These are phyloP conservation scores for Pseudogymnoascus sp. DNA, from an alignment of 2,329 filamentous ascomycete species.

Conservation along the genomic window DNA sequence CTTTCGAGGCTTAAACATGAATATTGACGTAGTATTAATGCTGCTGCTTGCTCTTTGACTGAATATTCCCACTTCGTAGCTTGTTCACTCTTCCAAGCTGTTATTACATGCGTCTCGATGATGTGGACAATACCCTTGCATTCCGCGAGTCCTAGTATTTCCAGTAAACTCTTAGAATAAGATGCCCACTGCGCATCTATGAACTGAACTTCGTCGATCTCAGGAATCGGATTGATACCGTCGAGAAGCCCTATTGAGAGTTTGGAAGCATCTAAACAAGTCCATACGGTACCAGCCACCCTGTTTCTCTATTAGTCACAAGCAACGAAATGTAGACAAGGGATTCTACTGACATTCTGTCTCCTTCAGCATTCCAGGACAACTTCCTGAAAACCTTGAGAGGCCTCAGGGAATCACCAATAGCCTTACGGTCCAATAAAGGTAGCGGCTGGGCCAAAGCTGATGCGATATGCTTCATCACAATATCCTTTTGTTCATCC, in stretches of 20 bases:
- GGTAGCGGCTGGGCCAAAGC: not conserved
- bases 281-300: constrained; percentile 13
- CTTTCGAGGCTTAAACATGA: constrained; percentile 9
- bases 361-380: not conserved
- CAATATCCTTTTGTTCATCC: not conserved
- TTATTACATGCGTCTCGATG: constrained; percentile 19
- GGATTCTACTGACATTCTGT: not conserved
- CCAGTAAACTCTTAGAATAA: constrained; percentile 9
- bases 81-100: constrained; percentile 16
- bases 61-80: constrained; percentile 8
- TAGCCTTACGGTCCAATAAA: not conserved
- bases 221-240: constrained; percentile 14
- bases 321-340: not conserved
- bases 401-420: not conserved
- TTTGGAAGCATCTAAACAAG: constrained; percentile 10
- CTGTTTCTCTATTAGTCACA: constrained; percentile 10
- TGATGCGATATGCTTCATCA: not conserved
- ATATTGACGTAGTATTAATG: constrained; percentile 16
- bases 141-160: constrained; percentile 10
- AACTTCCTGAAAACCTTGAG: not conserved
- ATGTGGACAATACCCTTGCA: constrained; percentile 12
- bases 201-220: constrained; percentile 17
- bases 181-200: constrained; percentile 11
- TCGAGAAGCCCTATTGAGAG: constrained; percentile 16
- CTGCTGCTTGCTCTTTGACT: constrained; percentile 17